Percentiles rank a stretch among this genome's conserved stretches.
Evolutionary conservation across 2,329 filamentous ascomycete genomes (phyloP).

Genomic region (Scytalidium sp.): DNA sequence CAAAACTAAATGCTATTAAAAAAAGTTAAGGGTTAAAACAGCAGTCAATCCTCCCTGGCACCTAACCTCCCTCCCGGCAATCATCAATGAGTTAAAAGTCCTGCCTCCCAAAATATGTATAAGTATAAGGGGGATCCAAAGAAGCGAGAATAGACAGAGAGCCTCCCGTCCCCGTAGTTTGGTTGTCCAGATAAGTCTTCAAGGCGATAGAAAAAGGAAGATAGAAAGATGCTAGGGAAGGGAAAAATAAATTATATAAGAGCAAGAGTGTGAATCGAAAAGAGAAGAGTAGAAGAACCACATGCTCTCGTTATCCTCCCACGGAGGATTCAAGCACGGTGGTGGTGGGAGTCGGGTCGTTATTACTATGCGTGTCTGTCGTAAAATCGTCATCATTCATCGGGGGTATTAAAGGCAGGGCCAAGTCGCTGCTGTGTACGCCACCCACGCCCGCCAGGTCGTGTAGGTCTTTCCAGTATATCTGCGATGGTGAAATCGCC

Average conservation of each 20-base stretch:
- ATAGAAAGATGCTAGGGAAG: not conserved
- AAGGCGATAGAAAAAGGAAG: not conserved
- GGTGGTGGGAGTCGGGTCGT: not conserved
- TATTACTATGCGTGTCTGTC: conserved; percentile 15
- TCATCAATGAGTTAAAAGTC: no score
- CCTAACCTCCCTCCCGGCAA: no score
- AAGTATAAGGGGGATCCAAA: no score
- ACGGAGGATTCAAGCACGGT: not conserved
- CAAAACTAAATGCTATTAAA: no score
- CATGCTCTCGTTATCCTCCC: not conserved
- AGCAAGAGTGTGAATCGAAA: not conserved
- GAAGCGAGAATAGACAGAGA: no score
- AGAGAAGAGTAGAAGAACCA: not conserved
- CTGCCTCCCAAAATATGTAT: no score
- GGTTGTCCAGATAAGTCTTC: not conserved
- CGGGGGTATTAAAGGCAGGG: conserved; percentile 10
- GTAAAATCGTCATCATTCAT: conserved; percentile 22
- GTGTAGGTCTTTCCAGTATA: conserved; percentile 7
- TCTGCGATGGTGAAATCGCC: conserved; percentile 9
- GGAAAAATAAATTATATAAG: not conserved
- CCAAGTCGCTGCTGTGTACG: conserved; percentile 5
- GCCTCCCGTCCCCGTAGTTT: not conserved
- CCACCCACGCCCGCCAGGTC: conserved; percentile 20
- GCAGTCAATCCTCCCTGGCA: no score
- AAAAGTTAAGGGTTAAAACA: no score